Conservation (phyloP, 257 asterid species). For the Linderniella brevidens region DNA sequence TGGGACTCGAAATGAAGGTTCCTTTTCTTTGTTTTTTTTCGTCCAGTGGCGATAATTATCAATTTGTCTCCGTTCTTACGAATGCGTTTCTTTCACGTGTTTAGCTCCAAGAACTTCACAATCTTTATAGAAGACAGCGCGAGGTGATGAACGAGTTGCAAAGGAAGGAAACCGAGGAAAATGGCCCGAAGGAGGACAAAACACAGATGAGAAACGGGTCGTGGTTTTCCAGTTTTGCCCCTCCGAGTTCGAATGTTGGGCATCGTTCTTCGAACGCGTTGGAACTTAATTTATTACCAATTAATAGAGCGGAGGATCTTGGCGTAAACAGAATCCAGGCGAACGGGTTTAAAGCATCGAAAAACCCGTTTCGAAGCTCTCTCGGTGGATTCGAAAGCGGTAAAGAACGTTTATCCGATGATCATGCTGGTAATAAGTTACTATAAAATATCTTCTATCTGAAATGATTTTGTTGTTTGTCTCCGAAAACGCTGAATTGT, state of each 20-base stretch:
- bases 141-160: conserved; percentile 47
- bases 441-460: too few relatives aligned
- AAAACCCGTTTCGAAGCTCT: conserved; percentile 17
- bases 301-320: too few relatives aligned
- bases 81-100: conserved; percentile 7
- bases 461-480: too few relatives aligned
- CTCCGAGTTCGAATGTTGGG: too few relatives aligned
- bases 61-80: neutral
- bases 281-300: too few relatives aligned
- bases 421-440: neutral
- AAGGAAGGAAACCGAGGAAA: conserved; percentile 12
- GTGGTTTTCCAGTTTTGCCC: too few relatives aligned
- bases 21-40: too few relatives aligned
- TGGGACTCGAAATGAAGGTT: conserved; percentile 11
- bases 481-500: too few relatives aligned
- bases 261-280: too few relatives aligned
- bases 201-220: conserved; percentile 4
- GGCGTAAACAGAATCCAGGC: conserved; percentile 6
- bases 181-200: conserved; percentile 14
- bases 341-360: too few relatives aligned
- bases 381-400: conserved; percentile 13
- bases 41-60: too few relatives aligned
- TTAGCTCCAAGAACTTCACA: conserved; percentile 82
- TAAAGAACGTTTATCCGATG: conserved; percentile 15
- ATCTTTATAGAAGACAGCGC: conserved; percentile 45